phyloP scores from a whole-genome alignment of 129 eudicot genomes.

The Apium graveolens region DNA sequence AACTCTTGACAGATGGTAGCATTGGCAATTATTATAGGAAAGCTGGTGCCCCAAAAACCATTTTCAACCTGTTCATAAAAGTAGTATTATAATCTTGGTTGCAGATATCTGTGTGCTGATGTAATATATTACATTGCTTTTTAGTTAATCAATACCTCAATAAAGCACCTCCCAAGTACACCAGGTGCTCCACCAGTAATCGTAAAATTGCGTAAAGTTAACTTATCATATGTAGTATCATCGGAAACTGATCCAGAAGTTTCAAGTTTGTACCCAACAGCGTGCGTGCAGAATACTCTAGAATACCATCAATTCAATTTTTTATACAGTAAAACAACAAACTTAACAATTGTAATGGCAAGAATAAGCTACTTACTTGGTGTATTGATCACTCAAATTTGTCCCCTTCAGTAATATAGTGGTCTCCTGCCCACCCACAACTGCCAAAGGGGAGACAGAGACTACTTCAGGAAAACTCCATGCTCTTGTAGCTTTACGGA shows the following conservation, averaged over 20 bases:
- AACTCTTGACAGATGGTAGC: slow-evolving; percentile 60
- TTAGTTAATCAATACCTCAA: slow-evolving; percentile 45
- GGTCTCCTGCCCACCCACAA: slow-evolving; percentile 74
- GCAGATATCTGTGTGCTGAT: too few species aligned
- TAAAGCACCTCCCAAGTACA: slow-evolving; percentile 71
- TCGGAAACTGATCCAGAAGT: slow-evolving; percentile 25
- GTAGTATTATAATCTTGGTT: too few species aligned
- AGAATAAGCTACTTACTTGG: slow-evolving; percentile 39
- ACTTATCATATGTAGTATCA: slow-evolving; percentile 39
- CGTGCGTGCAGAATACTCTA: slow-evolving; percentile 75
- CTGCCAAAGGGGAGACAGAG: slow-evolving; percentile 68
- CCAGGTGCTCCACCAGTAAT: slow-evolving; percentile 27
- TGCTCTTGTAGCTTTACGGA: slow-evolving; percentile 53
- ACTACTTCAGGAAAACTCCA: slow-evolving; percentile 61
- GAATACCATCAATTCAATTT: neutral
- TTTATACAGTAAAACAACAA: neutral
- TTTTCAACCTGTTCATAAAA: slow-evolving; percentile 58
- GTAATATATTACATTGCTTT: neutral
- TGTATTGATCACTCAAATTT: slow-evolving; percentile 56
- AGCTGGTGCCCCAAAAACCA: slow-evolving; percentile 57
- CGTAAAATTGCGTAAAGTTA: slow-evolving; percentile 43
- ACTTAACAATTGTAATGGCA: neutral
- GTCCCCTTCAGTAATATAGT: slow-evolving; percentile 60
- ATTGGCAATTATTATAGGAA: slow-evolving; percentile 81
- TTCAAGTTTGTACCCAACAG: slow-evolving; percentile 33